Base-by-base conservation (phyloP, 2,329 filamentous ascomycete species). In the Hymenoscyphus repandus region DNA sequence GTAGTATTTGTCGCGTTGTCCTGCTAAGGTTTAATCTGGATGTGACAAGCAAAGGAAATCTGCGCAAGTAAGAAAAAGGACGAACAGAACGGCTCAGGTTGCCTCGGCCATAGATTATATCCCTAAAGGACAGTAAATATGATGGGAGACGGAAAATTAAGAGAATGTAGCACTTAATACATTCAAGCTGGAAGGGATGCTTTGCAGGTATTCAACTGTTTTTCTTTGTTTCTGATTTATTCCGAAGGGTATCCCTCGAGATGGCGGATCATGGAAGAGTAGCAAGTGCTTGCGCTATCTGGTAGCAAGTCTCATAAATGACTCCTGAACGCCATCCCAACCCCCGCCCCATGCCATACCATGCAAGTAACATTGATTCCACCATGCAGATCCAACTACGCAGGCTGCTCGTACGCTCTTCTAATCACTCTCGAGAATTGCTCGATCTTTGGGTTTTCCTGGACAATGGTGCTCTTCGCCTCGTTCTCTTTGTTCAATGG, bases 401-500 rank as follows among this genome's bases (percentile, higher is more conserved):
- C 84, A 54, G 82, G 80, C 70, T 92, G 87, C 74, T 96, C 90
- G 77, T 90, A 96, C 45, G 88, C 86, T 65, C 91, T 80, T 70
- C 86, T 80, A 57, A 96, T 82, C 55, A 95, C 83, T 61, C 89
- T 78, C 47, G 82, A 75, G 70, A 91, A 91, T 75, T 90, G 90
- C 61, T 93, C 88, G 53, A 95, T 85, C 71, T 87, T 90, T 66
- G 99, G 93, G 59, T 93, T 91, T 77, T 99, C 93, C 64, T 91
- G 82, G 65, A 96, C 95, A 70, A 96, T 88, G 37, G 90, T 86
- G 71, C 93, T 93, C 77, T 95, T 90, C 40, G 90, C 93, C 80
- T 97, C 92, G 70, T 96, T 96, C 73, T 99, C 93, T 67, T 93
- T 88, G 75, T 99, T 99, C 65, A 85, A 76, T 50, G 93, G 93